Percentiles rank a stretch among this genome's conserved stretches.
These are phyloP conservation scores for Didymellaceae sp. DNA, from an alignment of 2,329 filamentous ascomycete species.

Conservation along the genomic window DNA sequence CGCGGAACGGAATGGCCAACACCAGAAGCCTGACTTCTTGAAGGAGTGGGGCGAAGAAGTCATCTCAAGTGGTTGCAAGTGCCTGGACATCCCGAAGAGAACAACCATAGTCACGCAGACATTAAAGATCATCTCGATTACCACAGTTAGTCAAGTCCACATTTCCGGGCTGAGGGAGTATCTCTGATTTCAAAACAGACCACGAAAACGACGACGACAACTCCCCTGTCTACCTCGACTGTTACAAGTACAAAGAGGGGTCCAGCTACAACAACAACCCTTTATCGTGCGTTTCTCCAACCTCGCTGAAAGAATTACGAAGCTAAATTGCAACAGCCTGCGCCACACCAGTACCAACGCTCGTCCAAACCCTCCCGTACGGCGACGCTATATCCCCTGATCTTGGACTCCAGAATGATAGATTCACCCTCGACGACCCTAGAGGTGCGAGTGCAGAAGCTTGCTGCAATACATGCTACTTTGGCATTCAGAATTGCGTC, in stretches of 20 bases:
- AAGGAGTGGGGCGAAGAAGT: not conserved
- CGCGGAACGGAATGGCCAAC: not conserved
- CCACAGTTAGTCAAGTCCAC: not conserved
- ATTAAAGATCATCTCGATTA: not conserved
- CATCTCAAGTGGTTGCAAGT: not conserved
- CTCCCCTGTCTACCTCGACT: not conserved
- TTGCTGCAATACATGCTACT: slow-evolving; percentile 9
- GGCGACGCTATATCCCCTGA: not conserved
- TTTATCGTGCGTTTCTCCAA: not conserved
- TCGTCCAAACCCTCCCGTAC: not conserved
- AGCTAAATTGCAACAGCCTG: not conserved
- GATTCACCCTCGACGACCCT: not conserved
- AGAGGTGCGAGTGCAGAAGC: not conserved
- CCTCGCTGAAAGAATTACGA: no score
- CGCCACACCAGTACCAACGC: not conserved
- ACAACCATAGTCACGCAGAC: not conserved
- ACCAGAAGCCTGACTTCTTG: not conserved
- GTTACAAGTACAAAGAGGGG: not conserved
- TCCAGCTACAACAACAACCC: not conserved
- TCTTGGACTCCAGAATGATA: not conserved
- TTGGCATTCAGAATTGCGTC: not conserved
- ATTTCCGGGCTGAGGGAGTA: not conserved
- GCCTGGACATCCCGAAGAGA: not conserved
- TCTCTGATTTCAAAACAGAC: not conserved
- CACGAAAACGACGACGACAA: not conserved